phyloP scores from a whole-genome alignment of 139 green algal species.

The Tetratostichococcus sp. region DNA sequence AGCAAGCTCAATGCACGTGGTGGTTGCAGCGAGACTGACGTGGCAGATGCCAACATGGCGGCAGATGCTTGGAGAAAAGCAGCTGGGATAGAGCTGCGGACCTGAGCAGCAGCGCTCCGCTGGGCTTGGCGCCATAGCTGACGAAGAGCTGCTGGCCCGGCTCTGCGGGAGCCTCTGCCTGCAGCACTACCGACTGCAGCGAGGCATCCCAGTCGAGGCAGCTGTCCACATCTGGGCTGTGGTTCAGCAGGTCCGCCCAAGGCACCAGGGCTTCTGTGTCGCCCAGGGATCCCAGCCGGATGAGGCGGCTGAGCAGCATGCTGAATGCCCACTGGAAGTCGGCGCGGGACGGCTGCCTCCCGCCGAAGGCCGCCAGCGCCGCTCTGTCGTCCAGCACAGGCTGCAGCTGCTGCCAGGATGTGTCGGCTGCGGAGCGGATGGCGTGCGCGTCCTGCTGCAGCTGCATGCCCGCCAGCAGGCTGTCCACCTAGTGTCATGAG shows the following conservation, averaged over 20 bases:
- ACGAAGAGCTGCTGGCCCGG: constrained; percentile 49
- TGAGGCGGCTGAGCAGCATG: constrained; percentile 59
- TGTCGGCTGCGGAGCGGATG: constrained; percentile 33
- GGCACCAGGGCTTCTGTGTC: constrained; percentile 51
- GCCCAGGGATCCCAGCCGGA: constrained; percentile 35
- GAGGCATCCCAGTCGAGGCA: constrained; percentile 37
- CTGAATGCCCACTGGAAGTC: constrained; percentile 42
- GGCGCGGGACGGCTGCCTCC: constrained; percentile 21
- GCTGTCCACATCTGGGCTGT: constrained; percentile 17
- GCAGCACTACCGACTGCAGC: constrained; percentile 38
- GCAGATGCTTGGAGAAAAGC: too few relatives aligned
- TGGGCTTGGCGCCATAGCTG: constrained; percentile 53
- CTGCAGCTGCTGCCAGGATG: constrained; percentile 34
- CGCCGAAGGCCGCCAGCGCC: constrained; percentile 7
- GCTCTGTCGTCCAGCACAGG: constrained; percentile 21
- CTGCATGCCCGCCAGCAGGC: constrained; percentile 10
- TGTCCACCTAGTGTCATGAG: constrained; percentile 21
- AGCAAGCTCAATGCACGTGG: too few relatives aligned
- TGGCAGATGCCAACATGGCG: too few relatives aligned
- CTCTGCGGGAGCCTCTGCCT: constrained; percentile 38
- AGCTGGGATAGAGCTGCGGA: too few relatives aligned
- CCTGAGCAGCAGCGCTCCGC: constrained; percentile 52
- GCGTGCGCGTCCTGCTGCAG: constrained; percentile 24
- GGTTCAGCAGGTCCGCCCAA: constrained; percentile 65
- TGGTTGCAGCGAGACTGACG: too few relatives aligned